Conservation (phyloP, 2,329 filamentous ascomycete genomes). For the Macrophomina pseudophaseolina region DNA sequence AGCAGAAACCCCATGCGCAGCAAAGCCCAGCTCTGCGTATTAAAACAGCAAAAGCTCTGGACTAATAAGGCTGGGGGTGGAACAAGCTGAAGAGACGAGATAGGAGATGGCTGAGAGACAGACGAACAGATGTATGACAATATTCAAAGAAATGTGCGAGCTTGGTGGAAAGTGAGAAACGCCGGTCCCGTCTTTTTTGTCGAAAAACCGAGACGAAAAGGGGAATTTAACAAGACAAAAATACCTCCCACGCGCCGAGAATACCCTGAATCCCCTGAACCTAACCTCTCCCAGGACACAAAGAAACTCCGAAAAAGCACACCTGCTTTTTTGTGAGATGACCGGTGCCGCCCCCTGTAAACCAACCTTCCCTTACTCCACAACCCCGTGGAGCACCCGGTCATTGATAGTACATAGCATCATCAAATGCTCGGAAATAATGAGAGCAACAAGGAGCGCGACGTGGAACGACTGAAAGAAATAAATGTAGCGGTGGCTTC, state of each 20-base stretch:
- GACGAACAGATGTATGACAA: background rate
- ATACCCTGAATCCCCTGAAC: conserved; percentile 6
- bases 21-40: conserved; percentile 21
- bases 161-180: background rate
- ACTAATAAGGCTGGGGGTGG: background rate
- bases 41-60: conserved; percentile 4
- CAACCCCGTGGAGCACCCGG: conserved; percentile 21
- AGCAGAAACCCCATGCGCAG: background rate
- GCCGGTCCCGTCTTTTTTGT: conserved; percentile 23
- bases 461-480: background rate
- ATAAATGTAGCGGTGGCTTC: conserved; percentile 19
- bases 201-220: background rate
- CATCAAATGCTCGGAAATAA: conserved; percentile 15
- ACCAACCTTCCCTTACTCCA: conserved; percentile 16
- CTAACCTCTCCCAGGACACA: conserved; percentile 12
- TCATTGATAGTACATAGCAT: conserved; percentile 25
- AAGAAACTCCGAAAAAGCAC: conserved; percentile 24
- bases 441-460: conserved; percentile 9
- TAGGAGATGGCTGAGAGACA: background rate
- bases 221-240: background rate
- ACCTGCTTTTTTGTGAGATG: conserved; percentile 20
- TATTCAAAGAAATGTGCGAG: conserved; percentile 5
- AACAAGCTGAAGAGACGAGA: background rate
- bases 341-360: conserved; percentile 19
- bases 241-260: conserved; percentile 5